Evolutionary conservation across 2,329 filamentous ascomycete species (phyloP), one percentile per base, ranked within the genome.

Genomic region (Thermoascus crustaceus): DNA sequence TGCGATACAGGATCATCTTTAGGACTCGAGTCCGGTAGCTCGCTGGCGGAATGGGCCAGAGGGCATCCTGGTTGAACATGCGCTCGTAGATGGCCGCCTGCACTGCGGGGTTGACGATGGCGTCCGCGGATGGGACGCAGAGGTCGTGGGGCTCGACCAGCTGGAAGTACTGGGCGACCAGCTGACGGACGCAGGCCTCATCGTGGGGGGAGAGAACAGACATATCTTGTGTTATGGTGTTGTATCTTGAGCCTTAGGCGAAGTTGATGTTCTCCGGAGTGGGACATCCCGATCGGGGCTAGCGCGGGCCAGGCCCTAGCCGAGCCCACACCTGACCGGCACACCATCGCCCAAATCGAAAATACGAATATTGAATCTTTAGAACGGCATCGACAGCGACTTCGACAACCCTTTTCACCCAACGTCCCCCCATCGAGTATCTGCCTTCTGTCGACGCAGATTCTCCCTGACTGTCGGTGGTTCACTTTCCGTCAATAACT

Each of bases 121-220:
- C 53, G 16, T 68, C 50, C 14, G 66, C 60, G 16, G 72, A 60
- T 1, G 86, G 87, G 55, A 80, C 82, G 31, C 74, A 70, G 22
- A 89, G 65, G 18, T 68, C 56, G 5, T 68, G 57, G 1, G 68
- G 64, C 30, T 88, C 71, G 26, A 79, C 77, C 2, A 88, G 67
- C 56, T 95, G 87, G 21, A 89, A 72, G 53, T 85, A 93, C 55
- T 94, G 87, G 78, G 75, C 72, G 40, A 55, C 51, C 32, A 72
- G 53, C 29, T 63, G 53, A 47, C 54, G 46, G 48, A 62, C 44
- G 57, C 30, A 43, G 38, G 40, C 43, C 46, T 45, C 50, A 53
- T 52, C 20, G 34, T 46, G 38, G 23, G 30, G 27, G 17, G 29
- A 45, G 21, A 36, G 24, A 9, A 10, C 21, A 33, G 32, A 18